Evolutionary conservation across 208 protist genomes (phyloP).

Genomic region (Eutreptiella sp.): DNA sequence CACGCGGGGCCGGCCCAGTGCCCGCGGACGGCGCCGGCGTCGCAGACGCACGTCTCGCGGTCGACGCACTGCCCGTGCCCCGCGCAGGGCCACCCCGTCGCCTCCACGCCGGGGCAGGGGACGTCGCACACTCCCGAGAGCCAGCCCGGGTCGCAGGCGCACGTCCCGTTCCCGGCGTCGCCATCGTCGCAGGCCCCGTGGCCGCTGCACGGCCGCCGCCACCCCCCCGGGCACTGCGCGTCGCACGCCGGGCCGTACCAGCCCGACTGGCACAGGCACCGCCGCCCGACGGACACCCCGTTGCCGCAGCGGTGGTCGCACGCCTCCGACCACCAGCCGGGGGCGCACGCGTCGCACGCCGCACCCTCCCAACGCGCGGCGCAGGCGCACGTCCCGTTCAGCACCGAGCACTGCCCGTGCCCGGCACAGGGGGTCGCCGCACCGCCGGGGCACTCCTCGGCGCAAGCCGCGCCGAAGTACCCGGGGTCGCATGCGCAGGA

Average conservation of each 20-base stretch:
- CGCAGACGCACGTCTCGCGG: conserved; percentile 16
- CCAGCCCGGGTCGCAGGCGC: no score
- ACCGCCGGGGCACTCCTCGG: conserved; percentile 16
- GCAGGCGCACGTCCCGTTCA: conserved; percentile 20
- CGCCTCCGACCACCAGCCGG: no score
- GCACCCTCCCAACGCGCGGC: neutral
- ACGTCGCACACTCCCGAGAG: no score
- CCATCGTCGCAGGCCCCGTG: conserved; percentile 8
- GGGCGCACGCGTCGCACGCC: no score
- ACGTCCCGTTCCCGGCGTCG: neutral
- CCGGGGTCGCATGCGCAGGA: neutral
- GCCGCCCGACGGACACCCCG: no score
- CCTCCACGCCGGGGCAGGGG: no score
- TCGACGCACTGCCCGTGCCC: conserved; percentile 3
- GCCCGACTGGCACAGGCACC: no score
- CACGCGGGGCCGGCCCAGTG: conserved; percentile 15
- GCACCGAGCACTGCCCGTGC: neutral
- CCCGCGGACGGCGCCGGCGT: neutral
- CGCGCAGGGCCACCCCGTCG: no score
- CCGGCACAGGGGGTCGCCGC: neutral
- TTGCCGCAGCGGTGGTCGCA: no score
- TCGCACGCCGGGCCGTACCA: no score
- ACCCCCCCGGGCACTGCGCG: neutral
- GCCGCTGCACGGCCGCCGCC: neutral
- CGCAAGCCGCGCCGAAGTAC: conserved; percentile 8